phyloP scores from a whole-genome alignment of 805 yeast species.

The Novakomyces olei region DNA sequence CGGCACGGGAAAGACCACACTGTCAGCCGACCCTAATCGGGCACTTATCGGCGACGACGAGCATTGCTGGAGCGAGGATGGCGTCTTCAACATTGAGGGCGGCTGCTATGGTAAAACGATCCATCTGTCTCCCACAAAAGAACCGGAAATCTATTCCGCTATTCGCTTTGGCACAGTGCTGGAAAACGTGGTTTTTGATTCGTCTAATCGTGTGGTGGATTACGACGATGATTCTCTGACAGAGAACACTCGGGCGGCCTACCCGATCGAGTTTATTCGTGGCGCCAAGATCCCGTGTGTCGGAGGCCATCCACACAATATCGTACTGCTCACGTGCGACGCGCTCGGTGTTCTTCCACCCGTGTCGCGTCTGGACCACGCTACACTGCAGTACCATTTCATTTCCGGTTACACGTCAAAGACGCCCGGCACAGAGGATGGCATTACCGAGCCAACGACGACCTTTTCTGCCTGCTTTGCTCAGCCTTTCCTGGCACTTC shows the following conservation, averaged over 20 bases:
- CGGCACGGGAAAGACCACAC: conserved; percentile 95
- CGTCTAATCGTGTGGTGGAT: conserved; percentile 58
- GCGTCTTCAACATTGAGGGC: conserved; percentile 98
- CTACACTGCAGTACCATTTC: conserved; percentile 97
- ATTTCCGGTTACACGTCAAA: conserved; percentile 96
- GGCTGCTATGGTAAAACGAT: conserved; percentile 98
- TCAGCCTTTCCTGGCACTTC: conserved; percentile 93
- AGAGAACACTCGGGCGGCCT: conserved; percentile 96
- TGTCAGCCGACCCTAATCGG: conserved; percentile 90
- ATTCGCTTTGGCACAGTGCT: conserved; percentile 84
- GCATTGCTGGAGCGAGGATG: conserved; percentile 97
- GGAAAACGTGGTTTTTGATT: conserved; percentile 81
- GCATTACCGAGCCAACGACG: conserved; percentile 94
- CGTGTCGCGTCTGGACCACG: conserved; percentile 74
- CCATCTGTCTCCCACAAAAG: conserved; percentile 72
- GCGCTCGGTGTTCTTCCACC: conserved; percentile 97
- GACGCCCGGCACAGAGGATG: conserved; percentile 99
- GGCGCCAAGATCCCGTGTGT: conserved; percentile 95
- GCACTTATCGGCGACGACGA: conserved; percentile 93
- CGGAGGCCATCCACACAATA: conserved; percentile 75
- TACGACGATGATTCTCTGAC: conserved; percentile 63
- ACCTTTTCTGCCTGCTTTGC: conserved; percentile 98
- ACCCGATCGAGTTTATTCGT: conserved; percentile 92
- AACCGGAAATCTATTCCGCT: conserved; percentile 92
- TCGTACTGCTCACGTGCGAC: conserved; percentile 82